A percentile compares a stretch with the other conserved stretches of the same genome.
Conservation (phyloP, 2,329 filamentous ascomycete genomes). For the Claviceps lovelessii region DNA sequence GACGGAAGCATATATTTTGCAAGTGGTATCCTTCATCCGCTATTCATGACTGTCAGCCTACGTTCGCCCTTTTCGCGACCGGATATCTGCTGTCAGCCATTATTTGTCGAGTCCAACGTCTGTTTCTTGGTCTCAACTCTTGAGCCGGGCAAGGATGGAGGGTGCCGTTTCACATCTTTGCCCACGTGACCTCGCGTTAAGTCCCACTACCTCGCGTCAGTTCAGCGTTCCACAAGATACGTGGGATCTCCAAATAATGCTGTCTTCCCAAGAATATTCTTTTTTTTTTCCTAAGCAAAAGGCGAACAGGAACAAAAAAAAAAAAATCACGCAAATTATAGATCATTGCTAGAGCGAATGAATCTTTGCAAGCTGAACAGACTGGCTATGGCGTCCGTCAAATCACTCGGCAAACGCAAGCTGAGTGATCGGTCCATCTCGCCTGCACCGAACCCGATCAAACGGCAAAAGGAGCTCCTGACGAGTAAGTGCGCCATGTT, state of each 20-base stretch:
- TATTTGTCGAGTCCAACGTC: not conserved
- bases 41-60: too few relatives aligned
- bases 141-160: not conserved
- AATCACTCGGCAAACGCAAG: conserved; percentile 20
- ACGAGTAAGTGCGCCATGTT: not conserved
- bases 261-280: too few relatives aligned
- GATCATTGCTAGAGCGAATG: not conserved
- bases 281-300: too few relatives aligned
- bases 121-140: not conserved
- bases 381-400: conserved; percentile 14
- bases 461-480: conserved; percentile 19
- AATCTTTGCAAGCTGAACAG: not conserved
- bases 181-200: conserved; percentile 3
- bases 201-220: not conserved
- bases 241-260: too few relatives aligned
- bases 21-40: too few relatives aligned
- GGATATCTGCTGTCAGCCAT: not conserved
- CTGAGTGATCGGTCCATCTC: conserved; percentile 30
- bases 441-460: conserved; percentile 31
- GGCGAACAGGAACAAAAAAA: too few relatives aligned
- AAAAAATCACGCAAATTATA: too few relatives aligned
- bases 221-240: too few relatives aligned
- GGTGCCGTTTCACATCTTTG: not conserved
- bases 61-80: not conserved
- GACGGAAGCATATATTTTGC: not conserved